Percentiles rank a stretch among this genome's conserved stretches.
These are phyloP conservation scores for Stenocarpella maydis DNA, from an alignment of 2,329 filamentous ascomycete genomes.

Conservation along the genomic window DNA sequence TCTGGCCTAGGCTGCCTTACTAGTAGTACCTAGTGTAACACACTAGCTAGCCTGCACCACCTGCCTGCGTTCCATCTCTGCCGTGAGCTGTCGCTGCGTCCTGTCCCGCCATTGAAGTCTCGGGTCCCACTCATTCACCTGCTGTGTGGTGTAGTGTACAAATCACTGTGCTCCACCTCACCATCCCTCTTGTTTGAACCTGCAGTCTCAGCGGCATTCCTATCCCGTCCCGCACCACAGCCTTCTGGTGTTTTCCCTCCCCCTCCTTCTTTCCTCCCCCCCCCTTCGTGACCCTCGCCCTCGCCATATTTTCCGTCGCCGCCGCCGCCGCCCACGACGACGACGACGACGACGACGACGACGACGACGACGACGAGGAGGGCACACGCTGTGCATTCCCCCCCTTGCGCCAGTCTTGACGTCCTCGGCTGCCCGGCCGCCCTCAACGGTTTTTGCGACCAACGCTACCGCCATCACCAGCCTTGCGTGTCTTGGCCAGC, in stretches of 20 bases:
- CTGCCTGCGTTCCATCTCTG: too few relatives aligned
- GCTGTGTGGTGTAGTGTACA: conserved; percentile 7
- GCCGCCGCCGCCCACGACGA: too few relatives aligned
- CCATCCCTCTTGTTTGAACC: conserved; percentile 2
- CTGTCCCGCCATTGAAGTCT: conserved; percentile 20
- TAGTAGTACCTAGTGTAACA: too few relatives aligned
- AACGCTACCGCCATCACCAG: conserved; percentile 1
- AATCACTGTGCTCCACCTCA: conserved; percentile 20
- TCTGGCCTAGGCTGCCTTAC: too few relatives aligned
- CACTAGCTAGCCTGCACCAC: too few relatives aligned
- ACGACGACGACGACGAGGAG: conserved; percentile 8
- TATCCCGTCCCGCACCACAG: conserved; percentile 9
- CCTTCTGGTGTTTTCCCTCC: neutral
- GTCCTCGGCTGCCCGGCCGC: neutral
- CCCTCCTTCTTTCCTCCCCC: neutral
- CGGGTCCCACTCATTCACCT: conserved; percentile 13
- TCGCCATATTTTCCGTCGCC: neutral
- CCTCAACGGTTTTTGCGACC: conserved; percentile 20
- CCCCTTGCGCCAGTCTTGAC: conserved; percentile 1
- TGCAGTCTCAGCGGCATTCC: neutral
- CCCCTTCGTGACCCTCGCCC: neutral
- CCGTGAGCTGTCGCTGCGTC: neutral
- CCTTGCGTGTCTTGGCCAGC: neutral
- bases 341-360: conserved; percentile 13
- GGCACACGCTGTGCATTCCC: conserved; percentile 1